phyloP scores from a whole-genome alignment of 2,329 filamentous ascomycete genomes.

The Biscogniauxia marginata region DNA sequence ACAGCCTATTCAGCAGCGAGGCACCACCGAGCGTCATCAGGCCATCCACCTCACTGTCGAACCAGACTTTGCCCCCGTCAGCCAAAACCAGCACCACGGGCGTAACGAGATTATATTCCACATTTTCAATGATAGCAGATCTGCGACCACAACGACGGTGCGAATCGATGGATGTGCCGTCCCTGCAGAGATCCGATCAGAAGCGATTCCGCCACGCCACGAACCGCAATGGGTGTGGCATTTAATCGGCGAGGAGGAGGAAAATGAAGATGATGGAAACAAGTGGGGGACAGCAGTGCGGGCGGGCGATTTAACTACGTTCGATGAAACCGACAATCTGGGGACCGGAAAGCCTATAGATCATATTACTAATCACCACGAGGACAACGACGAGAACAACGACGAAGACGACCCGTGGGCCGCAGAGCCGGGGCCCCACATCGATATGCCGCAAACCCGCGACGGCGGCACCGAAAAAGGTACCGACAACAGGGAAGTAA shows the following conservation, averaged over 20 bases:
- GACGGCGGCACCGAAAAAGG: not conserved
- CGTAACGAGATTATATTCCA: not conserved
- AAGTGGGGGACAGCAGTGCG: not conserved
- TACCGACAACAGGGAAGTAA: not conserved
- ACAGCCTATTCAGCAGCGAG: not conserved
- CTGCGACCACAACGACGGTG: not conserved
- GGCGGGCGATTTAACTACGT: not conserved
- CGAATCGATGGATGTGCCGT: not conserved
- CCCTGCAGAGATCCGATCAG: not conserved
- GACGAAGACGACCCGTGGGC: not conserved
- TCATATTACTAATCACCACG: not conserved
- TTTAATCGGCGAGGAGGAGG: not conserved
- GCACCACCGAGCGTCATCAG: not conserved
- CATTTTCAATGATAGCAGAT: not conserved
- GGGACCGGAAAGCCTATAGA: not conserved
- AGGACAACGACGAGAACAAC: not conserved
- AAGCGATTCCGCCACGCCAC: not conserved
- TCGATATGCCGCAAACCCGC: not conserved
- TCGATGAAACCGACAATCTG: not conserved
- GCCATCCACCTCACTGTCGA: not conserved
- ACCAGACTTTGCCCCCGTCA: not conserved
- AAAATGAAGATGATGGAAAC: not conserved
- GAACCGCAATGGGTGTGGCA: not conserved
- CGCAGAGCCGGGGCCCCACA: not conserved
- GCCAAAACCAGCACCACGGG: not conserved